These are phyloP conservation scores for Citrus sp. DNA, from an alignment of 345 rosid genomes.

Conservation along the genomic window DNA sequence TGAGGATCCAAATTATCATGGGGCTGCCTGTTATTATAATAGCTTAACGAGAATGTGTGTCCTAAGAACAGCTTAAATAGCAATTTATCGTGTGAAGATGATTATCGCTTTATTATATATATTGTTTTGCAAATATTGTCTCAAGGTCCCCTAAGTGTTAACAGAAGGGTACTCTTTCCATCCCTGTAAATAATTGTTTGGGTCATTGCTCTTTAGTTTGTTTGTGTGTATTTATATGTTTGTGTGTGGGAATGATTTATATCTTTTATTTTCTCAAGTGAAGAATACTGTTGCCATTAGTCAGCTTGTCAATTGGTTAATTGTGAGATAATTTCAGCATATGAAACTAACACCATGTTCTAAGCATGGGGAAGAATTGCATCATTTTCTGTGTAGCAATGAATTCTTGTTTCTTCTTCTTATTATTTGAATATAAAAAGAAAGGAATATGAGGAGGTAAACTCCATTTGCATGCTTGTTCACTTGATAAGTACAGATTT, in stretches of 20 bases:
- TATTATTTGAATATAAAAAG: neutral
- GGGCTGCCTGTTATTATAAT: neutral
- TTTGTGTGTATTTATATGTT: too few species aligned
- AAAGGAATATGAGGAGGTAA: neutral
- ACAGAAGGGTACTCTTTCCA: neutral
- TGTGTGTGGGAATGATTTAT: too few species aligned
- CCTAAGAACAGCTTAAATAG: neutral
- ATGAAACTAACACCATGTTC: too few species aligned
- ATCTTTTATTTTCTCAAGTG: too few species aligned
- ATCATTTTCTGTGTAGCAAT: too few species aligned
- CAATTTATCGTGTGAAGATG: neutral
- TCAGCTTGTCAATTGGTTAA: too few species aligned
- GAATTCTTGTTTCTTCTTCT: too few species aligned
- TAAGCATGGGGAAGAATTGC: too few species aligned
- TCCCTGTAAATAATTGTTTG: neutral
- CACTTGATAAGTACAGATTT: conserved; percentile 3
- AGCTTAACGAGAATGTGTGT: neutral
- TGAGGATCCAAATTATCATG: neutral
- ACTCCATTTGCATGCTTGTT: neutral
- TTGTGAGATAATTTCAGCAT: too few species aligned
- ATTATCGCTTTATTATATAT: neutral
- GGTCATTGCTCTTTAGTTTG: neutral
- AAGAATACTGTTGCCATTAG: too few species aligned
- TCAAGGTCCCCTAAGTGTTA: neutral
- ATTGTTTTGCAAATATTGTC: neutral